A percentile compares a stretch with the other conserved stretches of the same genome.
Conservation (phyloP, 2,329 filamentous ascomycete genomes). For the Sordariomycetes sp. region DNA sequence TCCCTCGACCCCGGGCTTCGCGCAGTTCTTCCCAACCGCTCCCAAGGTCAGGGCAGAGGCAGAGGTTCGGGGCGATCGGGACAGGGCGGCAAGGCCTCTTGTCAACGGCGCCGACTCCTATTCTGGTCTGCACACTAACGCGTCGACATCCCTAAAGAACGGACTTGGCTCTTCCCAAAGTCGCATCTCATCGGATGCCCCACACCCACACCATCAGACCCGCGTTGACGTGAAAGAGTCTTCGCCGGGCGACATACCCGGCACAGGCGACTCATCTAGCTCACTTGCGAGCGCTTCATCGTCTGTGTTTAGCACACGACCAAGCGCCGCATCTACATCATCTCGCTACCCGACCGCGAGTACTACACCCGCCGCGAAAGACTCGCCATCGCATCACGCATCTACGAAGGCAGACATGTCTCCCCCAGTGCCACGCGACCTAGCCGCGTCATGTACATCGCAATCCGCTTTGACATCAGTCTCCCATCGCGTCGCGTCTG, state of each 20-base stretch:
- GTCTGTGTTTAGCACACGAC: conserved; percentile 56
- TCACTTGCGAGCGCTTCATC: conserved; percentile 63
- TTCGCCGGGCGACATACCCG: conserved; percentile 55
- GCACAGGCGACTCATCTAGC: conserved; percentile 63
- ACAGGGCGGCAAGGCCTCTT: conserved; percentile 17
- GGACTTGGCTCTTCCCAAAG: conserved; percentile 10
- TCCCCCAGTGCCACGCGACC: conserved; percentile 35
- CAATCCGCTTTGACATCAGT: conserved; percentile 17
- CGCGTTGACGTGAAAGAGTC: conserved; percentile 47
- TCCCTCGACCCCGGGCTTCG: conserved; percentile 65
- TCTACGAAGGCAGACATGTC: conserved; percentile 45
- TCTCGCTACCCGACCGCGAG: conserved; percentile 32
- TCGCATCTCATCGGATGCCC: conserved; percentile 14
- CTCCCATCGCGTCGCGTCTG: conserved; percentile 22
- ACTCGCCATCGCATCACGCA: conserved; percentile 44
- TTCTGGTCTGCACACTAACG: conserved; percentile 14
- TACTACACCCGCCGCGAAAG: conserved; percentile 41
- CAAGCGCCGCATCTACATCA: conserved; percentile 29
- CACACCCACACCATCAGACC: conserved; percentile 10
- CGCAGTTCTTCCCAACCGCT: conserved; percentile 77
- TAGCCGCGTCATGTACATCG: conserved; percentile 14
- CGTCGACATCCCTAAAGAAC: too few species aligned
- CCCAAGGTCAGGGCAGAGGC: conserved; percentile 50
- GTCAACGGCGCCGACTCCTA: conserved; percentile 12
- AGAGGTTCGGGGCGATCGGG: conserved; percentile 24